Conservation (phyloP, 1,284 basidiomycete species). For the Leccinum subrobustum region DNA sequence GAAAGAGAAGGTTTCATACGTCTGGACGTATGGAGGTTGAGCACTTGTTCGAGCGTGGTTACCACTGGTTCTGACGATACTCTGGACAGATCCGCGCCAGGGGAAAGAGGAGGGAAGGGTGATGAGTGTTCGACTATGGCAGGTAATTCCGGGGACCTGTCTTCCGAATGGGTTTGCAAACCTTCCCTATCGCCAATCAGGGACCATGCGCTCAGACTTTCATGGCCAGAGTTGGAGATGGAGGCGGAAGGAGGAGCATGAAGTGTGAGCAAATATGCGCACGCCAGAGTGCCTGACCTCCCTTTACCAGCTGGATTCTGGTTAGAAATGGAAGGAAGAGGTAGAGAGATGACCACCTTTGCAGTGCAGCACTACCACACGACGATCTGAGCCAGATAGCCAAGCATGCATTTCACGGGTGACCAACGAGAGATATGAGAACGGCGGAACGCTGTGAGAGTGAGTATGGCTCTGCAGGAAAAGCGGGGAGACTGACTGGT, state of each 20-base stretch:
- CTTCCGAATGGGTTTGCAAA: slow-evolving; percentile 18
- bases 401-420: slow-evolving; percentile 80
- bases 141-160: slow-evolving; percentile 1
- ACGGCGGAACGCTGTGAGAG: slow-evolving; percentile 66
- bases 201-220: slow-evolving; percentile 18
- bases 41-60: slow-evolving; percentile 52
- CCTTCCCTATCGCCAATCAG: slow-evolving; percentile 22
- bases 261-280: slow-evolving; percentile 70
- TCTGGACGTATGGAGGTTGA: slow-evolving; percentile 65
- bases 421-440: slow-evolving; percentile 76
- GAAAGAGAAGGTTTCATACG: slow-evolving; percentile 58
- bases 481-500: slow-evolving; percentile 56
- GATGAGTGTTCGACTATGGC: neutral
- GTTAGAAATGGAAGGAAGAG: slow-evolving; percentile 7
- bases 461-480: neutral
- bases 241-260: slow-evolving; percentile 6
- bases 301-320: slow-evolving; percentile 68
- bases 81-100: slow-evolving; percentile 10
- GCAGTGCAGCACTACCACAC: slow-evolving; percentile 85
- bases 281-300: slow-evolving; percentile 79
- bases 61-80: slow-evolving; percentile 23
- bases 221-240: slow-evolving; percentile 2
- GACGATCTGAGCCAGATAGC: slow-evolving; percentile 65
- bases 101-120: neutral
- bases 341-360: slow-evolving; percentile 55